These are phyloP conservation scores for Zangia roseola DNA, from an alignment of 768 basidiomycete genomes.

Conservation along the genomic window DNA sequence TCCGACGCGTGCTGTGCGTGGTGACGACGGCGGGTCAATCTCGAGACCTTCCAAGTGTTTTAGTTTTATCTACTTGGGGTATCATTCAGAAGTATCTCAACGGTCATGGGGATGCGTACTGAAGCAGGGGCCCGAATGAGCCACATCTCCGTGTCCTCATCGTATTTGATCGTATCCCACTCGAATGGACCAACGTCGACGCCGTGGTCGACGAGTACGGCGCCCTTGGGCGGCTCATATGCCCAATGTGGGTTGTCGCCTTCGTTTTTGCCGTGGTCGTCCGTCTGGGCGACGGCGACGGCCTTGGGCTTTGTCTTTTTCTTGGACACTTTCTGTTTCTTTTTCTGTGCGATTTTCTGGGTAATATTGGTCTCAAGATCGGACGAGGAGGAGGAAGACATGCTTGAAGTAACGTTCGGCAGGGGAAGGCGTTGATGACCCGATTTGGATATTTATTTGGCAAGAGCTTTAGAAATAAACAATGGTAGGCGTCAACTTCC, in stretches of 20 bases:
- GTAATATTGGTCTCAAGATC: constrained; percentile 13
- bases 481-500: not conserved
- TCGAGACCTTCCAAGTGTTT: constrained; percentile 57
- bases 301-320: constrained; percentile 2
- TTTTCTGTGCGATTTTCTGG: constrained; percentile 9
- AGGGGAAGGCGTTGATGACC: not conserved
- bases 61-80: constrained; percentile 52
- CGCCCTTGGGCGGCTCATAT: constrained; percentile 56
- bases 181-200: constrained; percentile 55
- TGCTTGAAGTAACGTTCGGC: no score
- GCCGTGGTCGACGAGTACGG: constrained; percentile 45
- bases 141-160: constrained; percentile 66
- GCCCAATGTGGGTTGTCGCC: constrained; percentile 56
- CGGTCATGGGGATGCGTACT: constrained; percentile 40
- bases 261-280: constrained; percentile 46
- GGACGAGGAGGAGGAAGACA: constrained; percentile 27
- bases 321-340: constrained; percentile 17
- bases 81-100: not conserved
- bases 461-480: constrained; percentile 27
- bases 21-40: constrained; percentile 44
- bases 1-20: constrained; percentile 45
- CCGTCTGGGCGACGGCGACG: constrained; percentile 7
- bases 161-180: constrained; percentile 60
- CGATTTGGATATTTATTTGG: constrained; percentile 32
- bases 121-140: constrained; percentile 66